Evolutionary conservation across 306 rosid species (phyloP).

Genomic region (Quercus parvula): DNA sequence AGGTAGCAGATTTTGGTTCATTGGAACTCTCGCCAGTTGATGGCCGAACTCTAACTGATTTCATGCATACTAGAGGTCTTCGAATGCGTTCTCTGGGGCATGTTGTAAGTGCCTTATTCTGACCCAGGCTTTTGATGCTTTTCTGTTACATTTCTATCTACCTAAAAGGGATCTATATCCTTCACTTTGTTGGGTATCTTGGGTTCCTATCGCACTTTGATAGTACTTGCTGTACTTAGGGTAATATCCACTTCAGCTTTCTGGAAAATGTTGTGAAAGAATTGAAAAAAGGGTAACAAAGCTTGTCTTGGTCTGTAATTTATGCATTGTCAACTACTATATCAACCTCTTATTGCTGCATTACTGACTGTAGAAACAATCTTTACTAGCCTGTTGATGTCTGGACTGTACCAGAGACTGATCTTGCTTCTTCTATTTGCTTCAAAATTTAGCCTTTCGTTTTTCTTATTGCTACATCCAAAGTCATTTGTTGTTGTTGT

Average conservation of each 20-base stretch:
- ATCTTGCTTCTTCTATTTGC: conserved; percentile 23
- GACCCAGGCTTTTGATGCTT: neutral
- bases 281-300: neutral
- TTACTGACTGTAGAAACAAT: conserved; percentile 9
- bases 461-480: conserved; percentile 1
- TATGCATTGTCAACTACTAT: neutral
- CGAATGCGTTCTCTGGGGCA: conserved; percentile 92
- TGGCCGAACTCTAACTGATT: conserved; percentile 97
- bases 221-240: neutral
- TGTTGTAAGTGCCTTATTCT: conserved; percentile 68
- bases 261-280: neutral
- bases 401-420: neutral
- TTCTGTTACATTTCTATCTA: neutral
- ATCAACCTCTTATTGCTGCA: neutral
- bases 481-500: too few species aligned
- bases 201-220: conserved; percentile 9
- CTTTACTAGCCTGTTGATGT: conserved; percentile 1
- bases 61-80: conserved; percentile 98
- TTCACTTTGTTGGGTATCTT: neutral
- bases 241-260: neutral
- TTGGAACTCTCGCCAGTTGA: conserved; percentile 98
- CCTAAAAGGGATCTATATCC: conserved; percentile 4
- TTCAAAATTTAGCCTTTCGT: neutral
- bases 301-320: neutral
- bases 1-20: conserved; percentile 99